Base-by-base conservation (phyloP, 768 basidiomycete species). In the Tricholoma bakamatsutake region DNA sequence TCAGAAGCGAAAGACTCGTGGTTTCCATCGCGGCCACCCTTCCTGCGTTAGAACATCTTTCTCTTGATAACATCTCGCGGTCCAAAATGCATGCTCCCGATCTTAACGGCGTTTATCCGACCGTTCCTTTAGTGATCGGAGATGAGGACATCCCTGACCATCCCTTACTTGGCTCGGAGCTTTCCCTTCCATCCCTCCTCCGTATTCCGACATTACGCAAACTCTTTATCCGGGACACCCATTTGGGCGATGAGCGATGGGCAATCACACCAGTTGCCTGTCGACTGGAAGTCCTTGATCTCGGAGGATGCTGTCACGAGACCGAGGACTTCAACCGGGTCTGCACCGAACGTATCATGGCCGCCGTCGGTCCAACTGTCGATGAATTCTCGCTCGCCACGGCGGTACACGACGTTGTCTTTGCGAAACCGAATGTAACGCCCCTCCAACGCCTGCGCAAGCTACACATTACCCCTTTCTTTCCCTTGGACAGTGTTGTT, bases 221-320 rank as follows among this genome's bases (percentile, higher is more conserved):
- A 59, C 83, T 90, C 59, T 76, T 76, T 42, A 81, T 90, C 62
- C 79, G 78, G 54, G 86, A 88, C 64, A 87, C 85, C 0, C 87
- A 88, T 69, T 77, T 90, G 54, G 86, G 85, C 13, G 83, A 85
- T 66, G 71, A 72, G 48, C 71, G 71, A 34, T 85, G 83, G 84
- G 69, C 74, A n/a, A 71, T 73, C 24, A 76, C 73, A n/a, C 76
- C 76, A 35, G 73, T 80, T 56, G 65, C 67, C 18, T 83, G 82
- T 66, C 73, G 73, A 15, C 73, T 86, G 43, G 71, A 83, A 59
- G 71, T 80, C 39, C 77, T 86, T 50, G 81, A 84, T 62, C 75
- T 86, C 49, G 79, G 78, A 28, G 76, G 74, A 66, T 83, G 80
- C 70, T 76, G 72, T 60, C 76, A 80, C 69, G 81, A 79, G 61